Evolutionary conservation across 1,139 yeast species (phyloP).

Genomic region (Nakaseomyces glabratus): DNA sequence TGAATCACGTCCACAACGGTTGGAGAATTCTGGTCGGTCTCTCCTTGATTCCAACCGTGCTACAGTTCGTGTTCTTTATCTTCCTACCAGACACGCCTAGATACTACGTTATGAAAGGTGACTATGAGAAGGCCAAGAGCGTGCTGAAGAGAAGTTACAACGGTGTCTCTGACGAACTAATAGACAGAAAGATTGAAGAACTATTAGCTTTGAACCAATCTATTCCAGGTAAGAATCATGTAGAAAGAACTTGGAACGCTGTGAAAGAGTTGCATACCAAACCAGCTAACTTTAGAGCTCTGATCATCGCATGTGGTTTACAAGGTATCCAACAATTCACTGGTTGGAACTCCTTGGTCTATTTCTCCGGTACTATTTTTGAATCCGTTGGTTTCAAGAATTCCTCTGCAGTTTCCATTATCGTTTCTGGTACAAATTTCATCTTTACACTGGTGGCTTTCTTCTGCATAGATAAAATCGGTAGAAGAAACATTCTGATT

Average conservation of each 20-base stretch:
- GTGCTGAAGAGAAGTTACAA: slow-evolving; percentile 55
- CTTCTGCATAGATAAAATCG: slow-evolving; percentile 72
- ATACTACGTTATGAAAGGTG: slow-evolving; percentile 65
- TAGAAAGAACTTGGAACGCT: slow-evolving; percentile 49
- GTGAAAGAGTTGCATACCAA: slow-evolving; percentile 59
- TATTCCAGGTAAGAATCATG: slow-evolving; percentile 52
- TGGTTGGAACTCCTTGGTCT: slow-evolving; percentile 92
- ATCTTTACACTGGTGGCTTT: slow-evolving; percentile 76
- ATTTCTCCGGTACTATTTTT: slow-evolving; percentile 83
- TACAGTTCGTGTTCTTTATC: slow-evolving; percentile 66
- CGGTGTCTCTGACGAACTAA: slow-evolving; percentile 47
- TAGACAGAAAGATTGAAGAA: slow-evolving; percentile 52
- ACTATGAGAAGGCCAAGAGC: slow-evolving; percentile 51
- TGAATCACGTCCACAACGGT: slow-evolving; percentile 63
- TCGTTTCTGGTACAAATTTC: slow-evolving; percentile 87
- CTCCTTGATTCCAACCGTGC: slow-evolving; percentile 75
- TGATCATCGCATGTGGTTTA: slow-evolving; percentile 79
- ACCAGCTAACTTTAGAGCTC: slow-evolving; percentile 81
- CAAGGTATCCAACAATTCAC: slow-evolving; percentile 95
- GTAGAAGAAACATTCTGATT: slow-evolving; percentile 72
- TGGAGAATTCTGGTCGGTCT: slow-evolving; percentile 92
- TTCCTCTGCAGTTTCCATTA: slow-evolving; percentile 86
- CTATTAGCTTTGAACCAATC: slow-evolving; percentile 48
- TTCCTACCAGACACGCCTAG: slow-evolving; percentile 96
- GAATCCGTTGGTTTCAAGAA: slow-evolving; percentile 79